Base-by-base conservation (phyloP, 2,329 filamentous ascomycete genomes). In the Diplodia intermedia region DNA sequence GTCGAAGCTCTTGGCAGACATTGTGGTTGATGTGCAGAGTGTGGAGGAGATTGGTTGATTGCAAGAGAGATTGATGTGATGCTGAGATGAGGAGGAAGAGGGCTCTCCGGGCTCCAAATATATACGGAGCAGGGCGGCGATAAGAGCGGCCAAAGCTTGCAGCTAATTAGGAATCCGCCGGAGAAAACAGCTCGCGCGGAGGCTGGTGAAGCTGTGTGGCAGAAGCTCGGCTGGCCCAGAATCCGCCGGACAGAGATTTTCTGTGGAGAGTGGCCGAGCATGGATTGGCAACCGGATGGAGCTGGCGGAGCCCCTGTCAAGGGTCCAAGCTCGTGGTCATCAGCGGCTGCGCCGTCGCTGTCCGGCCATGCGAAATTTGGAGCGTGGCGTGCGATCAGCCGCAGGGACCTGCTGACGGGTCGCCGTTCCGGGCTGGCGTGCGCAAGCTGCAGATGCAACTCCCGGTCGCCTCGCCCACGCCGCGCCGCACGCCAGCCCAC, bases 41-140 rank as follows among this genome's bases (percentile, higher is more conserved):
- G 43, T 29, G 38, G 31, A 26, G 36, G 18, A 26, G 65, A 38
- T 49, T 65, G 47, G 3, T 31, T 65, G 36, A 31, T 83, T 82
- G 26, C 9, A 3, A 81, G 80, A 1, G 62, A 29, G 26, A 98
- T 83, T 11, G 95, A 56, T 94, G 90, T 90, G 77, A 90, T 90
- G 73, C 98, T 95, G 80, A 98, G 56, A 98, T 82, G 18, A 26
- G 52, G 26, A 11, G 65, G 53, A 9, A n/a, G 65, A 18, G 8
- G n/a, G 63, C 14, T 23, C 53, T 55, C n/a, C 4, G 20, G 60
- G 15, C 18, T 23, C n/a, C 31, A 36, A 63, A 63, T 63, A 63
- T 63, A 63, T 63, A 63, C 60, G 60, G 60, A 52, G 60, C 60
- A 53, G 47, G 23, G 60, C 60, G 60, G 60, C 60, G 60, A 63